A percentile compares a stretch with the other conserved stretches of the same genome.
Conservation (phyloP, 176 grass and related monocot species). For the Cymbopogon citratus region DNA sequence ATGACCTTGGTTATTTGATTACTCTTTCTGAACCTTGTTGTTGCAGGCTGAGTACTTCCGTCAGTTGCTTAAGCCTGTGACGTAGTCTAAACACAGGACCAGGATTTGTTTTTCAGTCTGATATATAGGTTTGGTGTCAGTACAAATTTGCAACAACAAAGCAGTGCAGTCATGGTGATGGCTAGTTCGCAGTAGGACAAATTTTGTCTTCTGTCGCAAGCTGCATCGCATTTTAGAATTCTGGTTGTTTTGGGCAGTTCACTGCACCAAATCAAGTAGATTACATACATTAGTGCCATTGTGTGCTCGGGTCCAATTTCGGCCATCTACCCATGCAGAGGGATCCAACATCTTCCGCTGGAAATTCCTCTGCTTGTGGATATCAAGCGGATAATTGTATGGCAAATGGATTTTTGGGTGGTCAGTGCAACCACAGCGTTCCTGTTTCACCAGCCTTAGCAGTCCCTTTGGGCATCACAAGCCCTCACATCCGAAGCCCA, state of each 20-base stretch:
- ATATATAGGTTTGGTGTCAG: background rate
- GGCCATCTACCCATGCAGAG: slow-evolving; percentile 54
- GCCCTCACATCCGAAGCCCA: background rate
- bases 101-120: slow-evolving; percentile 1
- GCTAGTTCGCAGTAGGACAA: slow-evolving; percentile 37
- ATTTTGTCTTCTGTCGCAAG: slow-evolving; percentile 18
- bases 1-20: background rate
- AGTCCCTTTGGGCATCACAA: slow-evolving; percentile 6
- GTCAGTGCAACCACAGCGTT: slow-evolving; percentile 22
- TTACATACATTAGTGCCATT: background rate
- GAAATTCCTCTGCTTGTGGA: slow-evolving; percentile 30
- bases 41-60: slow-evolving; percentile 88
- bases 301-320: background rate
- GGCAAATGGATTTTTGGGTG: slow-evolving; percentile 16
- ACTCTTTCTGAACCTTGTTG: slow-evolving; percentile 9
- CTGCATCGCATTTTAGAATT: background rate
- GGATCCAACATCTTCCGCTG: slow-evolving; percentile 40
- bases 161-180: slow-evolving; percentile 30
- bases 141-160: slow-evolving; percentile 33
- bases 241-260: slow-evolving; percentile 4
- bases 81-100: slow-evolving; percentile 46
- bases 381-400: slow-evolving; percentile 34
- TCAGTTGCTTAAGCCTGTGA: slow-evolving; percentile 91
- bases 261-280: slow-evolving; percentile 16
- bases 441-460: slow-evolving; percentile 22